These are phyloP conservation scores for Cladosporium sp. DNA, from an alignment of 2,329 filamentous ascomycete genomes.

Conservation along the genomic window DNA sequence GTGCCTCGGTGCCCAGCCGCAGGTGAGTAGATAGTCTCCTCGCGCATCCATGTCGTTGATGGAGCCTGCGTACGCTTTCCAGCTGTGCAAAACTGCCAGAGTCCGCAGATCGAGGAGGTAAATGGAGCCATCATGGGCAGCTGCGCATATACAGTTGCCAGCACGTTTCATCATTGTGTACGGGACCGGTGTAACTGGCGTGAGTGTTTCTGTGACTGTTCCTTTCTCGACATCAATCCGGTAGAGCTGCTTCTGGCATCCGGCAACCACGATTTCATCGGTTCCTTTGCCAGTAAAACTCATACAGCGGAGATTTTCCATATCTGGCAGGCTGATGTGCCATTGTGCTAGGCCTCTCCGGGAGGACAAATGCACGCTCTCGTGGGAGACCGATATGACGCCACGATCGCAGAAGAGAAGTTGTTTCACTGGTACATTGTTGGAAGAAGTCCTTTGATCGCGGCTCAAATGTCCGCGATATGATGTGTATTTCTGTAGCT, in stretches of 20 bases:
- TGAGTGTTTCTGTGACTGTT: slow-evolving; percentile 38
- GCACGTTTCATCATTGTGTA: slow-evolving; percentile 92
- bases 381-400: slow-evolving; percentile 76
- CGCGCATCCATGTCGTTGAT: slow-evolving; percentile 98
- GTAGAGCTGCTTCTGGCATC: slow-evolving; percentile 82
- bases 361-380: slow-evolving; percentile 82
- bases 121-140: slow-evolving; percentile 75
- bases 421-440: slow-evolving; percentile 77
- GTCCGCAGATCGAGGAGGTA: slow-evolving; percentile 79
- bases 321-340: slow-evolving; percentile 75
- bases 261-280: slow-evolving; percentile 79
- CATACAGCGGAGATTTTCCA: slow-evolving; percentile 90
- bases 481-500: slow-evolving; percentile 85
- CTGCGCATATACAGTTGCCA: slow-evolving; percentile 82
- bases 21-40: slow-evolving; percentile 91
- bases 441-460: slow-evolving; percentile 22
- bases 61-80: slow-evolving; percentile 82
- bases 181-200: slow-evolving; percentile 39
- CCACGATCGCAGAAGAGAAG: slow-evolving; percentile 89
- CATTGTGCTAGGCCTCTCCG: slow-evolving; percentile 80
- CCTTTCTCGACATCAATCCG: slow-evolving; percentile 61
- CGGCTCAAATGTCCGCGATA: slow-evolving; percentile 69
- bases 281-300: slow-evolving; percentile 86
- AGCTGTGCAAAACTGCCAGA: slow-evolving; percentile 75
- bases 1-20: slow-evolving; percentile 83